Evolutionary conservation across 208 protist genomes (phyloP).

Genomic region (Trichomonas vaginalis): DNA sequence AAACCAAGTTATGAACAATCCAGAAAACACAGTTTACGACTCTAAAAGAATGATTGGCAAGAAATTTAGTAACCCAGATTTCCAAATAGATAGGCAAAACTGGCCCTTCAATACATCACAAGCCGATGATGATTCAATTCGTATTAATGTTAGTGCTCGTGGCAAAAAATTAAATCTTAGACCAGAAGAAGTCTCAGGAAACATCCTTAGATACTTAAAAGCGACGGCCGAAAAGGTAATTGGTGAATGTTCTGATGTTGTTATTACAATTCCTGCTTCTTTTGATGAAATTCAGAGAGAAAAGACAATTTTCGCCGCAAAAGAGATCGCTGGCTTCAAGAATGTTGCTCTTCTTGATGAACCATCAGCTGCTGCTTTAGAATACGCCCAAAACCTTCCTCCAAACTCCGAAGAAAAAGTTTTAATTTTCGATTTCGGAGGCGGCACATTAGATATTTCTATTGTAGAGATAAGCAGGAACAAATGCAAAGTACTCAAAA

Average conservation of each 20-base stretch:
- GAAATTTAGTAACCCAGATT: constrained; percentile 46
- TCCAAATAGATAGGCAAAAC: background rate
- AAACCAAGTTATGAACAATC: constrained; percentile 63
- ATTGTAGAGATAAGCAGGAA: background rate
- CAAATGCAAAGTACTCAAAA: background rate
- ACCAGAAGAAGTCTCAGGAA: background rate
- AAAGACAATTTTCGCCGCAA: background rate
- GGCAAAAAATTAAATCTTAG: background rate
- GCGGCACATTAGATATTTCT: background rate
- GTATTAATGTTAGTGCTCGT: background rate
- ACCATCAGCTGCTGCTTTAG: constrained; percentile 54
- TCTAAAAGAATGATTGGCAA: constrained; percentile 71
- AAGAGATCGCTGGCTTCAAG: constrained; percentile 23
- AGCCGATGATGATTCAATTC: background rate
- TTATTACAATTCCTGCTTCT: background rate
- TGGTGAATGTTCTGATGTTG: background rate
- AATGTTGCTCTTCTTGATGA: constrained; percentile 55
- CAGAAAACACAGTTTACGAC: constrained; percentile 65
- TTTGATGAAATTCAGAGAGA: background rate
- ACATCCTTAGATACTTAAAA: background rate
- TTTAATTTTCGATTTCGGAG: background rate
- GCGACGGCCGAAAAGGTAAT: background rate
- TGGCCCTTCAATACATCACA: background rate
- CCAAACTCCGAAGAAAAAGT: background rate
- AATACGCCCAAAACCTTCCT: constrained; percentile 29